These are phyloP conservation scores for Aspergillus nomiae DNA, from an alignment of 2,329 filamentous ascomycete genomes.

Conservation along the genomic window DNA sequence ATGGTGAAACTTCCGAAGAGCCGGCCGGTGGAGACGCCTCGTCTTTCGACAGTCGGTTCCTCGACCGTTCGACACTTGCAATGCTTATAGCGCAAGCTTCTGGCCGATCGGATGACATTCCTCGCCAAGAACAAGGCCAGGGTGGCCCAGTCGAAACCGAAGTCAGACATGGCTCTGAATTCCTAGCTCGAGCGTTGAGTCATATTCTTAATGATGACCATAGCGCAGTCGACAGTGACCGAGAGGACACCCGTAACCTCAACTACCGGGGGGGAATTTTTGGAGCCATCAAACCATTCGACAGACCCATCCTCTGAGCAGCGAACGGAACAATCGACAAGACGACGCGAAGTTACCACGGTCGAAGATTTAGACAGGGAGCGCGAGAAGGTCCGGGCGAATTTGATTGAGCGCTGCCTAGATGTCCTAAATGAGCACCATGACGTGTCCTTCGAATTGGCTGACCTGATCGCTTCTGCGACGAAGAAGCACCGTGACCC, in stretches of 20 bases:
- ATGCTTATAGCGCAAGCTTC: slow-evolving; percentile 38
- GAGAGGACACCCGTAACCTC: slow-evolving; percentile 22
- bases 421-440: slow-evolving; percentile 88
- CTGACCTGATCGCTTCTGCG: slow-evolving; percentile 79
- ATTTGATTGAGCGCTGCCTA: slow-evolving; percentile 84
- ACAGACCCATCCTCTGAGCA: slow-evolving; percentile 22
- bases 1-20: slow-evolving; percentile 35
- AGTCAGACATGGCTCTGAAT: slow-evolving; percentile 36
- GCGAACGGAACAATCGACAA: slow-evolving; percentile 25
- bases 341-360: slow-evolving; percentile 48
- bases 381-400: slow-evolving; percentile 70
- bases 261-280: slow-evolving; percentile 15
- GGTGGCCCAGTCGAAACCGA: slow-evolving; percentile 31
- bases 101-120: slow-evolving; percentile 27
- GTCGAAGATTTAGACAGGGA: slow-evolving; percentile 79
- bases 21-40: slow-evolving; percentile 27
- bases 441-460: slow-evolving; percentile 84
- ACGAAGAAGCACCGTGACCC: slow-evolving; percentile 63
- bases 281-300: slow-evolving; percentile 26
- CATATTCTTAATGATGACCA: slow-evolving; percentile 41
- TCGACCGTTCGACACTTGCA: slow-evolving; percentile 35
- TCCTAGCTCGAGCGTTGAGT: slow-evolving; percentile 46
- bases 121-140: slow-evolving; percentile 24
- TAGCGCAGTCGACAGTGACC: slow-evolving; percentile 25
- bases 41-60: slow-evolving; percentile 25